These are phyloP conservation scores for Beauveria sp. DNA, from an alignment of 2,329 filamentous ascomycete species.

Conservation along the genomic window DNA sequence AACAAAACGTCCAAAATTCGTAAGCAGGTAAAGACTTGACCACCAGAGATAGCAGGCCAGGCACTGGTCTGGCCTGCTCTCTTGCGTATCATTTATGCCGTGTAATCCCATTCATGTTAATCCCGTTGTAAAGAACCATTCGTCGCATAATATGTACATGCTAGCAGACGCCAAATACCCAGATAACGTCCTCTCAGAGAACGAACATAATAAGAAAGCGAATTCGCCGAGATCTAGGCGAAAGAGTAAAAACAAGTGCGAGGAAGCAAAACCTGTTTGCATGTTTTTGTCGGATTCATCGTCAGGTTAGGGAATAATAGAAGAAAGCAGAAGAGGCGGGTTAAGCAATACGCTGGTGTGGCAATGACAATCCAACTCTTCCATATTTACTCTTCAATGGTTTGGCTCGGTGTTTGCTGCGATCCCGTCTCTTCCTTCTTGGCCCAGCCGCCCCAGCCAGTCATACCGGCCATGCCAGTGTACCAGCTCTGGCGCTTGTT, in stretches of 20 bases:
- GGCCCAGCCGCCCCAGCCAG: slow-evolving; percentile 45
- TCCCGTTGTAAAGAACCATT: neutral
- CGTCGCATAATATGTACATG: slow-evolving; percentile 7
- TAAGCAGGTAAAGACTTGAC: neutral
- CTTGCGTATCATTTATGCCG: slow-evolving; percentile 6
- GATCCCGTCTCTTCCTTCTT: slow-evolving; percentile 40
- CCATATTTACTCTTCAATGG: slow-evolving; percentile 27
- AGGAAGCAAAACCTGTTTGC: slow-evolving; percentile 9
- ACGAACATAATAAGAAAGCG: neutral
- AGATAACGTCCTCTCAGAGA: neutral
- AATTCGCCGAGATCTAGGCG: neutral
- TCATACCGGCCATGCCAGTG: slow-evolving; percentile 23
- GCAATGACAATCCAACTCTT: neutral
- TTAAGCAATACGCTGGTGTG: slow-evolving; percentile 2
- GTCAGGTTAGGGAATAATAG: slow-evolving; percentile 1
- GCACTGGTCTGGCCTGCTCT: neutral
- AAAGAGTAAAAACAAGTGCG: neutral
- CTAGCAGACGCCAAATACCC: slow-evolving; percentile 8
- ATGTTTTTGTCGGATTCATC: neutral
- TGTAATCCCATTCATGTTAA: slow-evolving; percentile 6
- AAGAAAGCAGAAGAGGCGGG: slow-evolving; percentile 7
- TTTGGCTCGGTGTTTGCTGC: slow-evolving; percentile 16
- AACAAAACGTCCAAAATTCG: slow-evolving; percentile 2
- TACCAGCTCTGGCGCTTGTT: slow-evolving; percentile 58
- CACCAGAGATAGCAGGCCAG: neutral